Base-by-base conservation (phyloP, 1,139 yeast genomes). In the Taphrina deformans region DNA sequence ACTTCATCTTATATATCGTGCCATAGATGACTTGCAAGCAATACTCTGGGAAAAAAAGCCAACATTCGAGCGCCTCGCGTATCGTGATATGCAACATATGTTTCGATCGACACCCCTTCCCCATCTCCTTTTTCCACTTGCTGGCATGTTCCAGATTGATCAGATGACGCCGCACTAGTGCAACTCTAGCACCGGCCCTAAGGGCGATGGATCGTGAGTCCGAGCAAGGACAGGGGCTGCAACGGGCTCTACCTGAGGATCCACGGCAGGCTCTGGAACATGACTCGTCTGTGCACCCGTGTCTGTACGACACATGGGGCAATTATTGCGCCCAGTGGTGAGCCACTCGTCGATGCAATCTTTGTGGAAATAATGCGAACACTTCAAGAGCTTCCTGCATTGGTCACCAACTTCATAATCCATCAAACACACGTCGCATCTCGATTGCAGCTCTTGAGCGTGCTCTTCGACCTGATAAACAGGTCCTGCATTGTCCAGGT, bases 331-430 rank as follows among this genome's bases (percentile, higher is more conserved):
- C 27, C 85, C 83, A 16, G 79, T 79, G 29, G 79, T 71, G 10
- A 84, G 75, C 87, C 87, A 84, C 67, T 80, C 79, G 69, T 84
- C 87, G 61, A 84, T 79, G 71, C 87, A 84, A 1, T 75, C 79
- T 52, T 73, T 73, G 72, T 84, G 87, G 73, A 82, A 84, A 33
- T 75, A 69, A 70, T 84, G 87, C 3, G 74, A 72, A 70, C 87
- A 84, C 6, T 71, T 69, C 18, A 71, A 66, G 50, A 84, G 74
- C 64, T 74, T 72, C 48, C 87, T 77, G 51, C 83, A 78, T 33
- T 74, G 71, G 26, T 84, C 86, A 21, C 76, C 79, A 16, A 70
- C 68, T 60, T 77, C 79, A 68, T 80, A 84, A 58, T 80, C 80
- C 5, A 78, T 69, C 35, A 84, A 73, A 70, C 87, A 84, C 9